These are phyloP conservation scores for Coemansia sp. DNA, from an alignment of 192 early-diverging fungal species.

Conservation along the genomic window DNA sequence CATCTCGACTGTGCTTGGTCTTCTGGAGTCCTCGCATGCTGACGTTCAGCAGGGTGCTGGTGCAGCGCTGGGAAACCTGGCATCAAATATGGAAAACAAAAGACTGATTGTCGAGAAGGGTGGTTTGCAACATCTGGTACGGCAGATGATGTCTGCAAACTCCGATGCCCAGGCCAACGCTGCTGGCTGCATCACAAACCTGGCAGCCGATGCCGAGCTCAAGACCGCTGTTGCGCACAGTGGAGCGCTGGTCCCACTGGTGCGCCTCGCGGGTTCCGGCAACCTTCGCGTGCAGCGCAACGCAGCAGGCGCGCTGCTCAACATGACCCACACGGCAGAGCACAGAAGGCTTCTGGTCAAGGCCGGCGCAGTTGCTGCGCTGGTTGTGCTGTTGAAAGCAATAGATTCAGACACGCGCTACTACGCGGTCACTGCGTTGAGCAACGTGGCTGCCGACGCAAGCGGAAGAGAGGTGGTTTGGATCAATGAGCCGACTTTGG, in stretches of 20 bases:
- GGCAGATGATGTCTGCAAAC: slow-evolving; percentile 75
- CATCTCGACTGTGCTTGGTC: slow-evolving; percentile 70
- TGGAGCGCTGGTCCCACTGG: slow-evolving; percentile 72
- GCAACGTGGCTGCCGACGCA: slow-evolving; percentile 80
- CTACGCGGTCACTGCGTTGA: slow-evolving; percentile 81
- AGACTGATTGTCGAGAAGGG: slow-evolving; percentile 75
- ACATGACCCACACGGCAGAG: slow-evolving; percentile 86
- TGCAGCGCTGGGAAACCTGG: slow-evolving; percentile 83
- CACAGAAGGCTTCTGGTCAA: slow-evolving; percentile 71
- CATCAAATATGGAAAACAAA: slow-evolving; percentile 68
- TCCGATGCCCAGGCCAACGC: slow-evolving; percentile 86
- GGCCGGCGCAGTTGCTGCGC: slow-evolving; percentile 72
- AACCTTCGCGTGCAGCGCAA: slow-evolving; percentile 84
- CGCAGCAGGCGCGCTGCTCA: slow-evolving; percentile 84
- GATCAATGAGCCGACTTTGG: slow-evolving; percentile 60
- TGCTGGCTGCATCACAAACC: slow-evolving; percentile 89
- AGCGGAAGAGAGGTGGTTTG: slow-evolving; percentile 62
- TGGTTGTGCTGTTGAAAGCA: slow-evolving; percentile 70
- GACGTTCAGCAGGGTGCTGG: slow-evolving; percentile 81
- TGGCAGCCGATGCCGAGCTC: slow-evolving; percentile 80
- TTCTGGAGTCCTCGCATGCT: slow-evolving; percentile 72
- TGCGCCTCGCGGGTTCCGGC: slow-evolving; percentile 69
- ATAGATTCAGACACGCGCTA: slow-evolving; percentile 80
- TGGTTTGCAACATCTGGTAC: slow-evolving; percentile 73
- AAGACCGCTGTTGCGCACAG: slow-evolving; percentile 79